Percentiles rank a stretch among this genome's conserved stretches.
phyloP scores from a whole-genome alignment of 148 eudicot genomes.

The Fallopia convolvulus region DNA sequence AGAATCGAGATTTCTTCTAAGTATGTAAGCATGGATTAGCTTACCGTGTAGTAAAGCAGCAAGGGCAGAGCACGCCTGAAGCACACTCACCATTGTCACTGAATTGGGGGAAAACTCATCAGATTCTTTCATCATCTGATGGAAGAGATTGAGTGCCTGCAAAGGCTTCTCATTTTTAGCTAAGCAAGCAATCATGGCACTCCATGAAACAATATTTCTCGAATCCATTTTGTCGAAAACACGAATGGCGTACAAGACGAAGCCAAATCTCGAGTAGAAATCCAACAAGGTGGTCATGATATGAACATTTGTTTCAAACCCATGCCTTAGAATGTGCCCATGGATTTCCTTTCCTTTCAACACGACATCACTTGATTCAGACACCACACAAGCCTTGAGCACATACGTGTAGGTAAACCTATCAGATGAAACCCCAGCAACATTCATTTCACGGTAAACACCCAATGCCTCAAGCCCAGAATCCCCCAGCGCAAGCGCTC shows the following conservation, averaged over 20 bases:
- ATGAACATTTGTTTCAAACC: slow-evolving; percentile 72
- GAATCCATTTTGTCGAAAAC: slow-evolving; percentile 56
- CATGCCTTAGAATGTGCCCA: slow-evolving; percentile 66
- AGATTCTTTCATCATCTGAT: slow-evolving; percentile 55
- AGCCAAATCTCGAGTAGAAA: slow-evolving; percentile 74
- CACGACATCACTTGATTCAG: slow-evolving; percentile 31
- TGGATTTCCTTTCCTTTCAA: slow-evolving; percentile 74
- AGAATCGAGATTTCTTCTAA: slow-evolving; percentile 62
- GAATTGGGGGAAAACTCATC: slow-evolving; percentile 55
- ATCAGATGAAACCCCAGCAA: slow-evolving; percentile 43
- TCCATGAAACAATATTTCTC: slow-evolving; percentile 92
- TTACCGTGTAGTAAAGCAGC: slow-evolving; percentile 75
- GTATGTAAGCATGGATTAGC: slow-evolving; percentile 62
- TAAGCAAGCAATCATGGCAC: slow-evolving; percentile 86
- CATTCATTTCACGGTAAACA: slow-evolving; percentile 58
- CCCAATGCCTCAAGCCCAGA: slow-evolving; percentile 64
- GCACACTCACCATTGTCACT: slow-evolving; percentile 88
- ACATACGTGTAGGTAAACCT: slow-evolving; percentile 83
- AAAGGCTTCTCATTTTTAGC: slow-evolving; percentile 66
- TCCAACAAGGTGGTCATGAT: slow-evolving; percentile 90
- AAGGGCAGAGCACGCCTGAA: slow-evolving; percentile 84
- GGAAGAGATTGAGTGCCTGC: slow-evolving; percentile 67
- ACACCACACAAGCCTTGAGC: slow-evolving; percentile 84
- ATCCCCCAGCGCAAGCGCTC: slow-evolving; percentile 60
- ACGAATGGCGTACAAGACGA: slow-evolving; percentile 40